Evolutionary conservation across 495 filamentous ascomycete species (phyloP).

Genomic region (Aspergillus affinis): DNA sequence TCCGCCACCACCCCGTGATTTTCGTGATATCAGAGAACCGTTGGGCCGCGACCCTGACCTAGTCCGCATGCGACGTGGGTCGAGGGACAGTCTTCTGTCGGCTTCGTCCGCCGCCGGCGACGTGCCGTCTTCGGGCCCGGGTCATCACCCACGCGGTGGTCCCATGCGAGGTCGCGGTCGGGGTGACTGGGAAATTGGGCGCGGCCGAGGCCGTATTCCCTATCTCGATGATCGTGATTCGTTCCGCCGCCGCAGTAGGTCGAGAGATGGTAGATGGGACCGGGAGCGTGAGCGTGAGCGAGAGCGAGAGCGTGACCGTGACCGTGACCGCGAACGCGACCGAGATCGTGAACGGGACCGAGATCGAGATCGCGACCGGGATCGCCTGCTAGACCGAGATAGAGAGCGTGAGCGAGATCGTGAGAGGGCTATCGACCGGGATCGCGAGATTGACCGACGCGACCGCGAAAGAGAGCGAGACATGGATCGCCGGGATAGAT

Average conservation of each 20-base stretch:
- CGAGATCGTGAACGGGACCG: slow-evolving; percentile 26
- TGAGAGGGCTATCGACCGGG: slow-evolving; percentile 38
- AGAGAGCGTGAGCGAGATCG: slow-evolving; percentile 31
- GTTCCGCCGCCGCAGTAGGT: slow-evolving; percentile 62
- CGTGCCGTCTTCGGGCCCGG: slow-evolving; percentile 47
- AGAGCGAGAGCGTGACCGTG: slow-evolving; percentile 39
- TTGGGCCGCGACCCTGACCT: slow-evolving; percentile 40
- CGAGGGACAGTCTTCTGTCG: slow-evolving; percentile 63
- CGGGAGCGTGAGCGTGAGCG: slow-evolving; percentile 41
- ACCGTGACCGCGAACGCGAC: slow-evolving; percentile 35
- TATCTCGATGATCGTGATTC: slow-evolving; percentile 64
- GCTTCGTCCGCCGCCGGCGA: slow-evolving; percentile 70
- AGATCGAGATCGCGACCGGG: slow-evolving; percentile 25
- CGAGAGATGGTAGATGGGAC: slow-evolving; percentile 63
- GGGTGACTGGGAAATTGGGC: slow-evolving; percentile 62
- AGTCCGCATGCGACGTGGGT: slow-evolving; percentile 55
- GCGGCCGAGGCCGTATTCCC: slow-evolving; percentile 51
- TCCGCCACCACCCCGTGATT: slow-evolving; percentile 45
- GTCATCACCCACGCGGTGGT: slow-evolving; percentile 54
- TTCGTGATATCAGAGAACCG: slow-evolving; percentile 48
- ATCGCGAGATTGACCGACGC: slow-evolving; percentile 48
- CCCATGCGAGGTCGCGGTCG: slow-evolving; percentile 62
- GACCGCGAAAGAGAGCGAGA: slow-evolving; percentile 44
- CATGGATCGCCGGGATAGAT: slow-evolving; percentile 40
- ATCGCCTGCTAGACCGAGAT: slow-evolving; percentile 38